Evolutionary conservation across 805 yeast species (phyloP), one percentile per base, ranked within the genome.

Genomic region (Ogataea minuta): DNA sequence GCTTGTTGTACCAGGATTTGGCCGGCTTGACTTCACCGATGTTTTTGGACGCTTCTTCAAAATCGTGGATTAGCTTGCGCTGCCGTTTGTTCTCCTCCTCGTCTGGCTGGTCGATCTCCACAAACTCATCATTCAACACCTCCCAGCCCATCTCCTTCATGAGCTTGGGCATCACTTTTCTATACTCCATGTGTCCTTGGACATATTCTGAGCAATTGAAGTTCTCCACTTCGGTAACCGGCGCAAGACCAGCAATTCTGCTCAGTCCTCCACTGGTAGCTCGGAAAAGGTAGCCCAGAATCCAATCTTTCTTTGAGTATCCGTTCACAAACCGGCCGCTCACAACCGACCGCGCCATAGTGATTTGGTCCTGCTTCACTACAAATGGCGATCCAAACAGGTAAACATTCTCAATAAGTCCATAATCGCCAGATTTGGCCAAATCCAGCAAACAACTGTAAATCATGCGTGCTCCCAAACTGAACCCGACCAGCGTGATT

Each of bases 171-270:
- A 93, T 88, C 9, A 88, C 89, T 46, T 83, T 83, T 66, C 99
- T 83, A 64, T 93, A 93, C n/a, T 84, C 88, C 96, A 93, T 87
- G 66, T 93, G 99, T 1, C 99, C 99, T 44, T 84, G 89, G 4
- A 91, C 96, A 37, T 71, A 53, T 13, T 81, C 88, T 0, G 98
- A 85, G 54, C 95, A 87, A 56, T 93, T 95, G 46, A 83, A 72
- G 60, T 91, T 91, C 48, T 89, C 95, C 21, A 93, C 70, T n/a
- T 63, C 68, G 38, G 77, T 81, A 25, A 91, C 74, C 4, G 90
- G 82, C 0, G 95, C 81, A 20, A 93, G 69, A 0, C 99, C 99
- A 4, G 91, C 89, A 30, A 93, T 93, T n/a, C 87, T 75, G 53
- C 84, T 82, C 31, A 93, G 69, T 0, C 98, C 98, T 43, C 98